Evolutionary conservation across 768 basidiomycete species (phyloP), one percentile per base, ranked within the genome.

Genomic region (Tricholoma saponaceum): DNA sequence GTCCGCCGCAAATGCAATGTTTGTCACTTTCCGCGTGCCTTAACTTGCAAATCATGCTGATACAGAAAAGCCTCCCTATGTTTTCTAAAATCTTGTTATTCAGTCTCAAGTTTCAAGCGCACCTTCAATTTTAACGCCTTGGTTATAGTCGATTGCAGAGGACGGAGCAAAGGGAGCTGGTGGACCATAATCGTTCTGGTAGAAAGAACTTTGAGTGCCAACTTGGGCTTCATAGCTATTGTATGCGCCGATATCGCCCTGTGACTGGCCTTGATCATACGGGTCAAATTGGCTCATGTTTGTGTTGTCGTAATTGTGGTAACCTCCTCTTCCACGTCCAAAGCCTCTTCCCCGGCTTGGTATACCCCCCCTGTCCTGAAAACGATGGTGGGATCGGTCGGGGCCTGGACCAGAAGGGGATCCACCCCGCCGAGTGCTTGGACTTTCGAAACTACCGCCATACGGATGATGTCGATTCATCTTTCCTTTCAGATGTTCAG

Each of bases 391-490:
- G 60, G 83, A 82, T 77, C 91, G 83, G 75, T 90, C 88, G 67
- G 84, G 85, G 57, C 88, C 88, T 63, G 84, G 83, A 66, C 83
- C 84, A 61, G 79, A 74, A 41, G 84, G 82, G 59, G 82, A 78
- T 57, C 85, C 87, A 50, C 87, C 87, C 69, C 89, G 78, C 56
- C 84, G 79, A 47, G 76, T 72, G 39, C 78, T 58, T 50, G 67
- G 63, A 63, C 59, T 68, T 59, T 90, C 90, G 78, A 83, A 86
- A 67, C 76, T 74, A 62, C 79, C 80, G 64, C 83, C 83, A 74
- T 94, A 94, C 23, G 92, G 92, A 82, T 93, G 90, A 75, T 92
- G 91, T 68, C 91, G 89, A 74, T 92, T 90, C 91, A 94, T 93
- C 58, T 64, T 67, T 69, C 35, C 55, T 60, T 67, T 66, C 60